These are phyloP conservation scores for Phaeosphaeria sp. DNA, from an alignment of 2,329 filamentous ascomycete genomes.

Conservation along the genomic window DNA sequence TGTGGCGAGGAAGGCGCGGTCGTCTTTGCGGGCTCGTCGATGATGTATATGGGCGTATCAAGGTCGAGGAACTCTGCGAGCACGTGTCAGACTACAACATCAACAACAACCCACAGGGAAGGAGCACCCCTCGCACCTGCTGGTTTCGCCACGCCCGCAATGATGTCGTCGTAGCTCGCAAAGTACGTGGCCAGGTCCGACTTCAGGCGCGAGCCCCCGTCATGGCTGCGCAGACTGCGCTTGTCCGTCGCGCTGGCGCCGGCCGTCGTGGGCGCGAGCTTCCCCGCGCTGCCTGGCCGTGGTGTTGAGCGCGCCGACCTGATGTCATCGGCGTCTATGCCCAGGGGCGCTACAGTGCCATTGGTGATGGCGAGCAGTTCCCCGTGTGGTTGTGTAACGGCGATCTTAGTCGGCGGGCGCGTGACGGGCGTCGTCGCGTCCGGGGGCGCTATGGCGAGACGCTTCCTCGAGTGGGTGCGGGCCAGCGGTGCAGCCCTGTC, in stretches of 20 bases:
- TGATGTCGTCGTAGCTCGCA: slow-evolving; percentile 90
- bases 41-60: slow-evolving; percentile 75
- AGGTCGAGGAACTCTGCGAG: slow-evolving; percentile 71
- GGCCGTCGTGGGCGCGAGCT: slow-evolving; percentile 23
- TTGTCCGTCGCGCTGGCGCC: slow-evolving; percentile 59
- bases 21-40: slow-evolving; percentile 61
- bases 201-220: slow-evolving; percentile 81
- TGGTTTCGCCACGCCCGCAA: slow-evolving; percentile 83
- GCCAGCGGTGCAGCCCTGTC: slow-evolving; percentile 27
- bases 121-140: slow-evolving; percentile 63
- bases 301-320: slow-evolving; percentile 42
- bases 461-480: slow-evolving; percentile 38
- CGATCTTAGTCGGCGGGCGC: slow-evolving; percentile 52
- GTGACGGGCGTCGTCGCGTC: slow-evolving; percentile 33
- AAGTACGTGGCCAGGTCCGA: slow-evolving; percentile 93
- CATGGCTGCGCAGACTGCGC: slow-evolving; percentile 84
- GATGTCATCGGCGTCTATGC: slow-evolving; percentile 41
- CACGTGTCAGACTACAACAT: slow-evolving; percentile 21
- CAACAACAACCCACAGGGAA: slow-evolving; percentile 12
- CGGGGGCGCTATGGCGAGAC: slow-evolving; percentile 22
- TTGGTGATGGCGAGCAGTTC: slow-evolving; percentile 52
- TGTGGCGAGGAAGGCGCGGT: slow-evolving; percentile 23
- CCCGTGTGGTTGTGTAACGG: slow-evolving; percentile 52
- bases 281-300: slow-evolving; percentile 32
- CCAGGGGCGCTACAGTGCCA: slow-evolving; percentile 48